Base-by-base conservation (phyloP, 2,329 filamentous ascomycete genomes). In the Alternaria novae-zelandiae region DNA sequence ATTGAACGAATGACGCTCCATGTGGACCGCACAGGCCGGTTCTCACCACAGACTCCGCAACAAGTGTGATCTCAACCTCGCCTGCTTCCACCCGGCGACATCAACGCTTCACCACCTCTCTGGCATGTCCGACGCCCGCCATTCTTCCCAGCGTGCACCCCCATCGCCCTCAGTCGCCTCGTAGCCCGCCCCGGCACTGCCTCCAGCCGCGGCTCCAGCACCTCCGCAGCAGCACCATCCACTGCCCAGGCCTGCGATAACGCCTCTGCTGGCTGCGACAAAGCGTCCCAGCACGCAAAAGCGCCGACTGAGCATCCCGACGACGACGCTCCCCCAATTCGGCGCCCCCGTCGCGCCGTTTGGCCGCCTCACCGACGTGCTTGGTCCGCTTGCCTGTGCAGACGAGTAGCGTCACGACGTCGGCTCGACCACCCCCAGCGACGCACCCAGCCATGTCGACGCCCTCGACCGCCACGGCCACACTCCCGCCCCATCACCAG, bases 381-480 rank as follows among this genome's bases (percentile, higher is more conserved):
- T 50, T 56, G 63, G 59, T 56, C 59, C 62, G 68, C 70, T 67
- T 63, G 58, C 62, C 67, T 58, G 63, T 60, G 66, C 47, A 62
- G 54, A 66, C 63, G 65, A 70, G 69, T 61, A 72, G 74, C 72
- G 74, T 67, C 70, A 73, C 72, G 53, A 77, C 72, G 63, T 59
- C 74, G 65, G 66, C 51, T 60, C 63, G 64, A 65, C 65, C 65
- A 66, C 70, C 70, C 72, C 74, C 58, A 57, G 68, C 56, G 64
- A 58, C 64, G 63, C 64, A 62, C 57, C 23, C 55, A 57, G 72
- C 72, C 68, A 82, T 82, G 81, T 82, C 80, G 68, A 82, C 80
- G 62, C 81, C 81, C 61, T 82, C 80, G 51, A 82, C 81, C 11
- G 80, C 80, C 61, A 82, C 80, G 60, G 80, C 79, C 57, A 80